A percentile compares a stretch with the other conserved stretches of the same genome.
Evolutionary conservation across 345 rosid species (phyloP).

Genomic region (Cardiospermum halicacabum): DNA sequence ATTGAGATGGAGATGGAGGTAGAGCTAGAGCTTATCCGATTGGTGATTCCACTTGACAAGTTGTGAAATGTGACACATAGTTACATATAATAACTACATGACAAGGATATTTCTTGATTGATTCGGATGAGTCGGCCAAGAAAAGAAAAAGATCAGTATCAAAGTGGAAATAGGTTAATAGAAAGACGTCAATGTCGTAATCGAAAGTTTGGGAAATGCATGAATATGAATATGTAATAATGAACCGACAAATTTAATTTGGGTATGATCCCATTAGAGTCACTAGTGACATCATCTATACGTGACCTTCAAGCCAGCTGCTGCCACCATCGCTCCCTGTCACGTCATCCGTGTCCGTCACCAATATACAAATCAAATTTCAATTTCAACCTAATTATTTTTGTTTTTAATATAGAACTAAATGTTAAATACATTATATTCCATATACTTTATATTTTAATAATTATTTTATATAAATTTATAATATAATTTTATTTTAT

Average conservation of each 20-base stretch:
- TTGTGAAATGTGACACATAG: background rate
- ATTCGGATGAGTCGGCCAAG: background rate
- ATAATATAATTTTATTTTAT: too few species aligned
- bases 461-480: too few species aligned
- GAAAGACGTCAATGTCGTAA: background rate
- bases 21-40: background rate
- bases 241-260: background rate
- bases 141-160: background rate
- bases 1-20: too few species aligned
- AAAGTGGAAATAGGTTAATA: background rate
- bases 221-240: background rate
- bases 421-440: too few species aligned
- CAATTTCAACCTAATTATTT: too few species aligned
- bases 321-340: background rate
- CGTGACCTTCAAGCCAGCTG: background rate
- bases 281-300: background rate
- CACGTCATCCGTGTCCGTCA: background rate
- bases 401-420: too few species aligned
- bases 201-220: background rate
- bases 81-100: background rate
- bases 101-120: background rate
- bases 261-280: background rate
- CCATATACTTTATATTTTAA: too few species aligned
- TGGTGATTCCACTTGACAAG: slow-evolving; percentile 1
- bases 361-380: background rate